Base-by-base conservation (phyloP, 805 yeast species). In the Schwanniomyces vanrijiae region DNA sequence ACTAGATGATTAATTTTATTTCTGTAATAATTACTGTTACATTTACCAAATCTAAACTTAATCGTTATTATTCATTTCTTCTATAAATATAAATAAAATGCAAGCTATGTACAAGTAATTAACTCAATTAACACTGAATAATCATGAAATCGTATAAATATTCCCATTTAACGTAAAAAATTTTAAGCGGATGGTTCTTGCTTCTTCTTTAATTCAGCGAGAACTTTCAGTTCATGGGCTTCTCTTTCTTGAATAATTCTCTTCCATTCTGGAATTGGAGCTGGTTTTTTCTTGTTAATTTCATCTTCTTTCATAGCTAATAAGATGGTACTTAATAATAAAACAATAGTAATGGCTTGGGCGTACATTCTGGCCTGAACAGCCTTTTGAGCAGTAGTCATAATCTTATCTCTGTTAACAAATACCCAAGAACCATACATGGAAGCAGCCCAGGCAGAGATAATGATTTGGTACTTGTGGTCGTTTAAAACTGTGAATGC, bases 341-440 rank as follows among this genome's bases (percentile, higher is more conserved):
- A 69, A 9, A 78, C 78, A 45, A 89, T 90, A 1, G 96, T 86
- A 45, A 87, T 68, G 53, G 86, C 88, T 66, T 89, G 96, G 9
- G 96, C 96, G 62, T 88, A 88, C 87, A 88, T 88, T 79, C 96
- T 83, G 26, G 95, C 95, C 62, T 86, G 91, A 28, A 86, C 94
- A 42, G 87, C 81, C 65, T 87, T 89, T 69, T 89, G 96, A 4
- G 94, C 69, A 53, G 75, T 78, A 45, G 88, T 80, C 85, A 89
- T 78, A 62, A 83, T 71, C 53, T 82, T 84, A 64, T 89, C 96
- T 55, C 77, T 80, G 69, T 87, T 83, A 44, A 87, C 89, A 39
- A 71, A 58, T 40, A 68, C 79, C 89, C 92, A 89, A 4, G 95
- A 85, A 1, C 90, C 96, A 55, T 77, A 63, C 42, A 64, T 52